Evolutionary conservation across 192 early-diverging fungal species (phyloP).

Genomic region (Diversispora eburnea): DNA sequence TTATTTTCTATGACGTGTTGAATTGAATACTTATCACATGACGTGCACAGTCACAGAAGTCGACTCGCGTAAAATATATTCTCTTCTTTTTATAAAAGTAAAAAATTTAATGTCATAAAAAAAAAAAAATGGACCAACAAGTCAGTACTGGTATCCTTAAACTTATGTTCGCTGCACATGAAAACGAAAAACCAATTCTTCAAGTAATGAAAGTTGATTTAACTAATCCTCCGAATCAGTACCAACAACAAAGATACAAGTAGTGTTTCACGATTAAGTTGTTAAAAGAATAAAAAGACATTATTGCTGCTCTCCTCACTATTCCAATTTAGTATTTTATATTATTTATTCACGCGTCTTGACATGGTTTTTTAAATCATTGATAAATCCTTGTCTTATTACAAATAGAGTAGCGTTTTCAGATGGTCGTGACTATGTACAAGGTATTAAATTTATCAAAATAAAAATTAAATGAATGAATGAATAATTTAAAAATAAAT

Average conservation of each 20-base stretch:
- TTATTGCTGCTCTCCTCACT: neutral
- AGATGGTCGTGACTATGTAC: neutral
- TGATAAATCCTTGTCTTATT: neutral
- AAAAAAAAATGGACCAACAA: neutral
- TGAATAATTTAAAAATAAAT: neutral
- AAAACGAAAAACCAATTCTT: neutral
- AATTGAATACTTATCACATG: too few species aligned
- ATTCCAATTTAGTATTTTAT: neutral
- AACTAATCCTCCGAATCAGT: neutral
- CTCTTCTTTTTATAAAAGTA: too few species aligned
- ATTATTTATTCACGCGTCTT: neutral
- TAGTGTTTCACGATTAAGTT: neutral
- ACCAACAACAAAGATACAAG: neutral
- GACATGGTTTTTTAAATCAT: too few species aligned
- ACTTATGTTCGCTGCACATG: neutral
- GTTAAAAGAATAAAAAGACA: neutral
- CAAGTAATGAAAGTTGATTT: neutral
- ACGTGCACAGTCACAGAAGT: too few species aligned
- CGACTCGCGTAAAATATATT: too few species aligned
- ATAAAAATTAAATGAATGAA: neutral
- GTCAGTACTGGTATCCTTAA: neutral
- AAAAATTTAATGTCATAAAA: too few species aligned
- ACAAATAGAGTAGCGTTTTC: neutral
- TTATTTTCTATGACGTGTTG: too few species aligned
- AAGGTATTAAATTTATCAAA: neutral